Base-by-base conservation (phyloP, 352 stramenopile genomes). In the Pythium aristosporum region DNA sequence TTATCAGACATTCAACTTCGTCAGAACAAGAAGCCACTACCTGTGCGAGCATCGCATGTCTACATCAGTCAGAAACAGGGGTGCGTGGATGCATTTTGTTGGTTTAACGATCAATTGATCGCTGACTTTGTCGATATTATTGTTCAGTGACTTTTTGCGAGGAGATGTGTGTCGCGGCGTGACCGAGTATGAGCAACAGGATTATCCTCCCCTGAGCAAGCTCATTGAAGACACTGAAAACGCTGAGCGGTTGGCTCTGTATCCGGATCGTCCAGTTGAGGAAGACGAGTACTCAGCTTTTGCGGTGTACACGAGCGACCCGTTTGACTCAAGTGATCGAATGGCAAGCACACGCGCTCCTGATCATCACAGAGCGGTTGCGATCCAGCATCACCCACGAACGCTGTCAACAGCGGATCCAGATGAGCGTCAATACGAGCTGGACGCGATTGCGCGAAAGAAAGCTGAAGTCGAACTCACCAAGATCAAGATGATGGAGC, bases 1-100 rank as follows among this genome's bases (percentile, higher is more conserved):
- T 52, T 21, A 20, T 30, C 34, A 91, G 86, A 93, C 65, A 68
- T 72, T 34, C 74, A 94, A 68, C 47, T 94, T 15, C 75, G 84
- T 18, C 73, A 76, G 25, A 86, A 87, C 53, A 90, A 94, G 44
- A 78, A 75, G 12, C 83, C 82, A 30, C 56, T 94, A 15, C 73
- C 79, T 48, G 68, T 80, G 48, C 75, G 69, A 37, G 63, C 74
- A 23, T 93, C 82, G 6, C 74, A 85, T 16, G 75, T 89, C 8
- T 96, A 80, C 61, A 79, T 96, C 30, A 75, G 74, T n/a, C 74
- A 80, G 51, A 96, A 96, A 67, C 77, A 92, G 87, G 81, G 78
- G 86, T 95, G 21, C 34, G 56, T 43, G 23, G 48, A 23, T 10
- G 3, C 25, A 9, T 36, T 34, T 9, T 3, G 47, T 51, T 16